phyloP scores from a whole-genome alignment of 2,329 filamentous ascomycete genomes.

The Hymenoscyphus albidus region DNA sequence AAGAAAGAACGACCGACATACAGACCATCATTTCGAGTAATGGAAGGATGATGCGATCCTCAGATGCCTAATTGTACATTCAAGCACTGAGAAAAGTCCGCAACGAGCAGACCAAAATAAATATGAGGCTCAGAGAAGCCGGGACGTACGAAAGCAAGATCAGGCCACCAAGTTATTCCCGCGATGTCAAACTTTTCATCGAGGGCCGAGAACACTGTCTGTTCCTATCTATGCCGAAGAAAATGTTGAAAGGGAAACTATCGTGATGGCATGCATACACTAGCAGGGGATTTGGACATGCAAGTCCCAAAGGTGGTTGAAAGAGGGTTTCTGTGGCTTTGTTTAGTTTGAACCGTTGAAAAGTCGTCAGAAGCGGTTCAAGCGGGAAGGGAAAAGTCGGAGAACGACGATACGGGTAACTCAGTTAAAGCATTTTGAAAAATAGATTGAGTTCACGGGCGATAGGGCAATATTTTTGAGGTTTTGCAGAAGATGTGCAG shows the following conservation, averaged over 20 bases:
- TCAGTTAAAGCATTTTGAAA: not conserved
- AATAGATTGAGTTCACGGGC: not conserved
- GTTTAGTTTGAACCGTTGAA: not conserved
- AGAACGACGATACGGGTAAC: not conserved
- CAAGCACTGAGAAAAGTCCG: too few species aligned
- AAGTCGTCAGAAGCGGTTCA: not conserved
- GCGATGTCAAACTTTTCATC: too few species aligned
- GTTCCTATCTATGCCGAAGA: not conserved
- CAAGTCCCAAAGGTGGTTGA: not conserved
- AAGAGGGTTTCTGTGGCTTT: not conserved
- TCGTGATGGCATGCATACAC: not conserved
- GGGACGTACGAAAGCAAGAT: too few species aligned
- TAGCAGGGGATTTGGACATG: not conserved
- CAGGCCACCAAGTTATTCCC: too few species aligned
- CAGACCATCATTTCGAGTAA: too few species aligned
- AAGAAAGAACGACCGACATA: too few species aligned
- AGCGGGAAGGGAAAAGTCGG: not conserved
- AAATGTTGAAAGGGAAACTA: not conserved
- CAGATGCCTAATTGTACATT: too few species aligned
- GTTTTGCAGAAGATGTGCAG: not conserved
- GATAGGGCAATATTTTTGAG: not conserved
- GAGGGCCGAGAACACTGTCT: too few species aligned
- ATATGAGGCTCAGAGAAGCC: too few species aligned
- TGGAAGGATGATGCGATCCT: too few species aligned
- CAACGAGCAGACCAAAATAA: too few species aligned